A percentile compares a stretch with the other conserved stretches of the same genome.
These are phyloP conservation scores for Tremella fuciformis DNA, from an alignment of 768 basidiomycete species.

Conservation along the genomic window DNA sequence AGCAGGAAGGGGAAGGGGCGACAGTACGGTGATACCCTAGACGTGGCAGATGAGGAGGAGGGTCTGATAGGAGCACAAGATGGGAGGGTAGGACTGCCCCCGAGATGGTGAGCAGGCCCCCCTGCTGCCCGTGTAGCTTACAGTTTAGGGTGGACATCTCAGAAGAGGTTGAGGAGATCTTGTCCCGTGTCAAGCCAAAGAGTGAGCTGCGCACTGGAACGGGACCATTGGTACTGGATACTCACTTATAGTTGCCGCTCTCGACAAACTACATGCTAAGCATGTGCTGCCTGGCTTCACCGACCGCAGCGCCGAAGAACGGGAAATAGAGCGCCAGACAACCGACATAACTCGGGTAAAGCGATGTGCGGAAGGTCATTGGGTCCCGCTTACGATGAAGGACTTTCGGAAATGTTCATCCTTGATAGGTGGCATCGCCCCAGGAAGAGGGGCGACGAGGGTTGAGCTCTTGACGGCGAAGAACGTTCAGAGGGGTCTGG, in stretches of 20 bases:
- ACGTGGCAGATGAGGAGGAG: conserved; percentile 55
- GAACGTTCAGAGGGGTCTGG: conserved; percentile 92
- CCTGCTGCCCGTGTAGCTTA: background rate
- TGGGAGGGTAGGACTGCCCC: conserved; percentile 61
- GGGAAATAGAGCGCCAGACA: conserved; percentile 83
- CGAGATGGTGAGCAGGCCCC: conserved; percentile 67
- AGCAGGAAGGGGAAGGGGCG: conserved; percentile 14
- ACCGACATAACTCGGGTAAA: conserved; percentile 80
- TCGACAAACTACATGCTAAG: conserved; percentile 94
- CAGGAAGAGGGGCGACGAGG: conserved; percentile 28
- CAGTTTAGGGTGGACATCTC: conserved; percentile 79
- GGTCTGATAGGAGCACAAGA: conserved; percentile 56
- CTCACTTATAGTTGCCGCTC: conserved; percentile 63
- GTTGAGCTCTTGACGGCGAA: conserved; percentile 67
- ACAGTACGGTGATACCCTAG: conserved; percentile 39
- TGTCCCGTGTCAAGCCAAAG: conserved; percentile 68
- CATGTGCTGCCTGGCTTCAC: conserved; percentile 94
- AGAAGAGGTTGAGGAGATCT: conserved; percentile 79
- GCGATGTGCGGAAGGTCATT: conserved; percentile 11
- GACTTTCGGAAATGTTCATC: conserved; percentile 62
- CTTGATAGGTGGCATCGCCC: conserved; percentile 72
- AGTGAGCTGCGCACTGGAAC: conserved; percentile 51
- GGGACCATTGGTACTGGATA: background rate
- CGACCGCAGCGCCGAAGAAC: conserved; percentile 89
- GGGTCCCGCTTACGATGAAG: conserved; percentile 48